A percentile compares a stretch with the other conserved stretches of the same genome.
These are phyloP conservation scores for Coemansia sp. DNA, from an alignment of 192 early-diverging fungal species.

Conservation along the genomic window DNA sequence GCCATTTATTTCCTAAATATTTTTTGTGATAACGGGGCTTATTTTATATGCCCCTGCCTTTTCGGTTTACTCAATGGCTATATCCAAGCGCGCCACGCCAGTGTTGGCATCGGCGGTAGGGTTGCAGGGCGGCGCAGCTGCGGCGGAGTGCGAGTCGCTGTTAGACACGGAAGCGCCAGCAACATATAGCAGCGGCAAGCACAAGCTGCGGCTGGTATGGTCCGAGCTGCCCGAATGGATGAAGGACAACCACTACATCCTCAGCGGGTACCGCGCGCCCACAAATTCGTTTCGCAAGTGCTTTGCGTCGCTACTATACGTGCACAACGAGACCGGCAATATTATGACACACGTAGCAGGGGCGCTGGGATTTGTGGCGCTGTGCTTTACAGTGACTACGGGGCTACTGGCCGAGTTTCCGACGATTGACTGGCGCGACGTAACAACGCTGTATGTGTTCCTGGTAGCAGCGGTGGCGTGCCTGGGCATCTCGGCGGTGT, in stretches of 20 bases:
- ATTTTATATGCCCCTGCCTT: too few species aligned
- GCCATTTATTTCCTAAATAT: too few species aligned
- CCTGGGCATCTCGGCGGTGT: conserved; percentile 72
- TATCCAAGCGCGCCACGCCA: conserved; percentile 17
- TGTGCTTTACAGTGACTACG: conserved; percentile 52
- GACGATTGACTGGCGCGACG: conserved; percentile 60
- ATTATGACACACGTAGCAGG: conserved; percentile 85
- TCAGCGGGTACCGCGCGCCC: conserved; percentile 74
- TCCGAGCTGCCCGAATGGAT: conserved; percentile 69
- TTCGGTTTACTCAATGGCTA: conserved; percentile 16
- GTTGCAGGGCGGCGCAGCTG: not conserved
- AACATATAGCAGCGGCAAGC: not conserved
- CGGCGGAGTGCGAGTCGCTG: not conserved
- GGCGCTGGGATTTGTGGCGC: conserved; percentile 53
- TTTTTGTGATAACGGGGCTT: too few species aligned
- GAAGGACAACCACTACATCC: conserved; percentile 79
- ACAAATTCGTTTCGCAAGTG: conserved; percentile 72
- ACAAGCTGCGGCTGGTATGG: conserved; percentile 22
- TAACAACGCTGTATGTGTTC: conserved; percentile 68
- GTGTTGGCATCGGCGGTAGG: too few species aligned
- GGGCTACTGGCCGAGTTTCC: conserved; percentile 41
- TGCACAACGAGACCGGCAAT: conserved; percentile 94
- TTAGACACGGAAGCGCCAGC: not conserved
- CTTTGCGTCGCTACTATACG: conserved; percentile 66
- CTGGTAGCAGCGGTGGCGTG: conserved; percentile 71